Percentiles rank a stretch among this genome's conserved stretches.
Conservation (phyloP, 2,329 filamentous ascomycete species). For the Aspergillus eucalypticola region DNA sequence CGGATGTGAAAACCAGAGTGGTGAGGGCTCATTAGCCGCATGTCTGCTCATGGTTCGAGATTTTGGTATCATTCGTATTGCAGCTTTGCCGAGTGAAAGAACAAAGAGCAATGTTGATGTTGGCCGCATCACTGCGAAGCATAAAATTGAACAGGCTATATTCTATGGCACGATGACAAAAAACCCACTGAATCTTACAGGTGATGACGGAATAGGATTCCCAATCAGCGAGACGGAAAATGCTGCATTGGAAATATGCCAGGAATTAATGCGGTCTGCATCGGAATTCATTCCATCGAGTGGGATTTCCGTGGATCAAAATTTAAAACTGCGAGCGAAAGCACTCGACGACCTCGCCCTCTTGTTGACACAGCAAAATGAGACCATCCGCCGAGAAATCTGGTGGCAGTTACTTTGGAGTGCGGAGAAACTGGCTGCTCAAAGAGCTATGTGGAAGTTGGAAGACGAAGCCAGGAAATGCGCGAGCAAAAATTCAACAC, state of each 20-base stretch:
- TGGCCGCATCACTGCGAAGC: slow-evolving; percentile 70
- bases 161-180: slow-evolving; percentile 82
- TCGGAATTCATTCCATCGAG: slow-evolving; percentile 72
- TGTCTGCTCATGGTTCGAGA: slow-evolving; percentile 59
- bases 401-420: slow-evolving; percentile 84
- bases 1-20: slow-evolving; percentile 48
- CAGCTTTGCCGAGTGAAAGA: slow-evolving; percentile 38
- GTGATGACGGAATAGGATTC: slow-evolving; percentile 67
- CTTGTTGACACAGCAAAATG: slow-evolving; percentile 65
- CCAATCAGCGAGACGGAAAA: slow-evolving; percentile 68
- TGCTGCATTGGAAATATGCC: slow-evolving; percentile 76
- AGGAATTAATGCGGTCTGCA: slow-evolving; percentile 76
- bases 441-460: slow-evolving; percentile 74
- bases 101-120: slow-evolving; percentile 52
- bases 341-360: slow-evolving; percentile 74
- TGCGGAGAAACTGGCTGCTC: slow-evolving; percentile 85
- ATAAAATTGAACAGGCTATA: slow-evolving; percentile 89
- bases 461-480: slow-evolving; percentile 70
- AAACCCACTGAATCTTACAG: slow-evolving; percentile 84
- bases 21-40: slow-evolving; percentile 41
- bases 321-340: slow-evolving; percentile 70
- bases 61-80: slow-evolving; percentile 59
- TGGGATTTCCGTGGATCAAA: slow-evolving; percentile 76
- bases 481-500: slow-evolving; percentile 63
- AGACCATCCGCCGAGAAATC: slow-evolving; percentile 65